These are phyloP conservation scores for Aspergillus biplanus DNA, from an alignment of 495 filamentous ascomycete species.

Conservation along the genomic window DNA sequence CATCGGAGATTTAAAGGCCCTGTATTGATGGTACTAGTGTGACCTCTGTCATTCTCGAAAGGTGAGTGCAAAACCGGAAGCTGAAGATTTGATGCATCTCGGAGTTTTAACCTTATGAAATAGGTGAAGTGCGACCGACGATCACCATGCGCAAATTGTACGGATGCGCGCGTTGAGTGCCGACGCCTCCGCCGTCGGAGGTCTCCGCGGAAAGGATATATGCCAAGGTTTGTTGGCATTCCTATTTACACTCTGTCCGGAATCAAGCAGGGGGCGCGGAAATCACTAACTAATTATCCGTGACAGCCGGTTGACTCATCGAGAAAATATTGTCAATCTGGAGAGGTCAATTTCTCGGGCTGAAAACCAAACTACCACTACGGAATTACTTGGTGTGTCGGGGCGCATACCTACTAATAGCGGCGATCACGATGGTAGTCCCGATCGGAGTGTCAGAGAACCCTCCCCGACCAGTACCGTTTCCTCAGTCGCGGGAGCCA, in stretches of 20 bases:
- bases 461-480: constrained; percentile 3
- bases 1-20: background rate
- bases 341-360: background rate
- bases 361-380: too few relatives aligned
- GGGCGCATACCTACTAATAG: constrained; percentile 1
- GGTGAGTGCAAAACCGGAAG: constrained; percentile 8
- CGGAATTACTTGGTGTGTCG: background rate
- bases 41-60: constrained; percentile 35
- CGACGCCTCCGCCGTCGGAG: constrained; percentile 23
- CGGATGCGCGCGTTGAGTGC: constrained; percentile 30
- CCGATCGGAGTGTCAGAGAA: background rate
- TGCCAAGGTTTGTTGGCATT: constrained; percentile 6
- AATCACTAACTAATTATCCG: background rate
- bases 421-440: background rate
- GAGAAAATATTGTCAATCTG: constrained; percentile 8
- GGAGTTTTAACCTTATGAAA: background rate
- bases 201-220: constrained; percentile 11
- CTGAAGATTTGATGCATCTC: background rate
- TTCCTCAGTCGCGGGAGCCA: constrained; percentile 7
- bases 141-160: constrained; percentile 31
- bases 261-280: background rate
- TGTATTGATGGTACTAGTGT: constrained; percentile 22
- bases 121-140: constrained; percentile 33
- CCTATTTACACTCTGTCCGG: background rate
- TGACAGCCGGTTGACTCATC: constrained; percentile 16